A percentile compares a stretch with the other conserved stretches of the same genome.
Evolutionary conservation across 805 yeast species (phyloP).

Genomic region (Yarrowia alimentaria): DNA sequence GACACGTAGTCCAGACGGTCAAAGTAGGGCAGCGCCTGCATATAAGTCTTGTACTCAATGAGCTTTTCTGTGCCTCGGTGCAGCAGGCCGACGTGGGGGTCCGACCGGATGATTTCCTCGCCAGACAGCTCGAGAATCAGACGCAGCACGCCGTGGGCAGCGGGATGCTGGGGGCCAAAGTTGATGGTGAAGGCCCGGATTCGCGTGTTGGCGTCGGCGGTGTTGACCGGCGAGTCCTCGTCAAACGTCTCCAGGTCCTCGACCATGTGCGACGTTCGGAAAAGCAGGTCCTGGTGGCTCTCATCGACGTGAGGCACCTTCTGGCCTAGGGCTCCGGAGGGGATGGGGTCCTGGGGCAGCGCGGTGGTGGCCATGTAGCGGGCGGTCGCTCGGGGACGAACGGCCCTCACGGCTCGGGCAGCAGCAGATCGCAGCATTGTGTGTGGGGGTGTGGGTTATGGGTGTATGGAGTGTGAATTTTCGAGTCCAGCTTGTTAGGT

Average conservation of each 20-base stretch:
- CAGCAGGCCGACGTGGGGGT: slow-evolving; percentile 84
- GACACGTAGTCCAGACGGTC: slow-evolving; percentile 80
- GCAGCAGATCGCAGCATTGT: slow-evolving; percentile 28
- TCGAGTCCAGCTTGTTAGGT: slow-evolving; percentile 3
- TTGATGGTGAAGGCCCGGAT: slow-evolving; percentile 86
- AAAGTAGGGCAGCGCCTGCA: slow-evolving; percentile 85
- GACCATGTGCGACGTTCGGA: slow-evolving; percentile 22
- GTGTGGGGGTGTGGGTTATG: not conserved
- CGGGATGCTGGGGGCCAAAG: slow-evolving; percentile 94
- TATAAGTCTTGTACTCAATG: slow-evolving; percentile 80
- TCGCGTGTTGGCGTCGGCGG: slow-evolving; percentile 41
- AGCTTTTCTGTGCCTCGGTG: slow-evolving; percentile 89
- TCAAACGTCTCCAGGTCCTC: slow-evolving; percentile 23
- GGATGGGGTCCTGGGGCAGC: slow-evolving; percentile 21
- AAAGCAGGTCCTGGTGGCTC: slow-evolving; percentile 25
- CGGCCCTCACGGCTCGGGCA: slow-evolving; percentile 28
- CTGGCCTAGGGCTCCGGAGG: slow-evolving; percentile 27
- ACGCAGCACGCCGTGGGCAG: slow-evolving; percentile 90
- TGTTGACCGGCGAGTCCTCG: slow-evolving; percentile 27
- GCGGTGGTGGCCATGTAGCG: slow-evolving; percentile 25
- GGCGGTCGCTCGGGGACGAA: slow-evolving; percentile 23
- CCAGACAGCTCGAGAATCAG: slow-evolving; percentile 83
- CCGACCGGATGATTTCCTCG: slow-evolving; percentile 82
- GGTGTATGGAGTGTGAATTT: not conserved
- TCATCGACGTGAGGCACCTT: slow-evolving; percentile 26